phyloP scores from a whole-genome alignment of 129 eudicot species.

The Smallanthus sonchifolius region DNA sequence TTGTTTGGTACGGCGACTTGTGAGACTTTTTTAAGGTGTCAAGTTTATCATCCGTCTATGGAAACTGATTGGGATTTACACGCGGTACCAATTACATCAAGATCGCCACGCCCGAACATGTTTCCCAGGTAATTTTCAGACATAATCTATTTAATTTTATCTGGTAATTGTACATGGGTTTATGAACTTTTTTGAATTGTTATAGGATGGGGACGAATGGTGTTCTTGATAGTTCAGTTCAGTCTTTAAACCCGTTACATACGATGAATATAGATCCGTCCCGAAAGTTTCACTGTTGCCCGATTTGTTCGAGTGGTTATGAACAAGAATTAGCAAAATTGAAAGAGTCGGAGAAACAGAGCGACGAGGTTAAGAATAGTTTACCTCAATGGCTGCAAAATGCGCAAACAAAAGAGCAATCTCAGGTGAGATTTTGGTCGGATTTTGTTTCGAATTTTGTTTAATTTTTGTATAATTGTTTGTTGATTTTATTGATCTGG shows the following conservation, averaged over 20 bases:
- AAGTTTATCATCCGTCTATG: conserved; percentile 86
- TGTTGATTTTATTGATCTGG: background rate
- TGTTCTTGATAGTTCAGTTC: conserved; percentile 50
- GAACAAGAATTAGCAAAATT: conserved; percentile 60
- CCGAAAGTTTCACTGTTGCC: conserved; percentile 45
- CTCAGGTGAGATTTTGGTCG: conserved; percentile 28
- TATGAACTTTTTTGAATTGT: conserved; percentile 2
- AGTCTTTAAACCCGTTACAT: conserved; percentile 47
- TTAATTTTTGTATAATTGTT: background rate
- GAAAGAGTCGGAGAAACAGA: conserved; percentile 45
- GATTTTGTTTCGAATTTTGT: background rate
- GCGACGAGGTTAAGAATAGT: conserved; percentile 40
- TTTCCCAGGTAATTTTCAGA: conserved; percentile 58
- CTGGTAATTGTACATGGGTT: background rate
- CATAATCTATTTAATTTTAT: background rate
- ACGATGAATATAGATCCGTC: conserved; percentile 36
- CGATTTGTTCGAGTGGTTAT: conserved; percentile 59
- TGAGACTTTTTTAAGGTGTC: conserved; percentile 91
- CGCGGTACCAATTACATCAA: conserved; percentile 82
- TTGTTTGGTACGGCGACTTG: conserved; percentile 87
- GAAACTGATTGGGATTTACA: conserved; percentile 95
- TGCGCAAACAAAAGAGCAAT: conserved; percentile 46
- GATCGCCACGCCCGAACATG: conserved; percentile 57
- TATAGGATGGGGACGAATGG: conserved; percentile 60
- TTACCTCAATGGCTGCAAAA: conserved; percentile 92